Evolutionary conservation across 257 asterid species (phyloP).

Genomic region (Plantago major): DNA sequence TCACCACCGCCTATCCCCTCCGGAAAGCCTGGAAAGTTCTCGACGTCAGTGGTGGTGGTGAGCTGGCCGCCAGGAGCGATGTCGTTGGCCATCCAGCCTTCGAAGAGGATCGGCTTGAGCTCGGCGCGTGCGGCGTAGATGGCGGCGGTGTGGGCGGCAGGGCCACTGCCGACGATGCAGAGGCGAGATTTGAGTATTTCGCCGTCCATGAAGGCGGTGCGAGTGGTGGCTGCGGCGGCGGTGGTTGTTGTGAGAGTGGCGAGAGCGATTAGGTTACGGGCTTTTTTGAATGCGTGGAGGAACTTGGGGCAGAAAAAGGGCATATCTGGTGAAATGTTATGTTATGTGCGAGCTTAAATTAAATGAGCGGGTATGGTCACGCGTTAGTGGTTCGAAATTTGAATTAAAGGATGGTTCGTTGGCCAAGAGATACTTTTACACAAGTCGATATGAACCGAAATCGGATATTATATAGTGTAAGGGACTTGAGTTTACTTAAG

Average conservation of each 20-base stretch:
- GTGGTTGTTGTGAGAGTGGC: conserved; percentile 37
- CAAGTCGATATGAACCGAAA: too few species aligned
- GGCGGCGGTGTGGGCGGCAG: conserved; percentile 99
- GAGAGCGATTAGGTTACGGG: conserved; percentile 44
- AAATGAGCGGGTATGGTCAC: too few species aligned
- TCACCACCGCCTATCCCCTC: conserved; percentile 72
- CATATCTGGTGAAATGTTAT: conserved; percentile 20
- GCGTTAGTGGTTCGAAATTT: too few species aligned
- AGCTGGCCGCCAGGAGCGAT: conserved; percentile 97
- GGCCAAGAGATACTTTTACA: too few species aligned
- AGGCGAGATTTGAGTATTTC: conserved; percentile 61
- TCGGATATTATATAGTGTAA: too few species aligned
- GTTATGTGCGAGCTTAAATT: background rate
- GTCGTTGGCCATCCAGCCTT: conserved; percentile 98
- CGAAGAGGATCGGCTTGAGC: conserved; percentile 84
- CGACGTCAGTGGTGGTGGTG: conserved; percentile 92
- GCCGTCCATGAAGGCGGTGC: conserved; percentile 47
- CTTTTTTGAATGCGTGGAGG: conserved; percentile 28
- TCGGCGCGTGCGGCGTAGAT: conserved; percentile 92
- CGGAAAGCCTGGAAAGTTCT: conserved; percentile 93
- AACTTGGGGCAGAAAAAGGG: conserved; percentile 37
- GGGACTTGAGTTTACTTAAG: too few species aligned
- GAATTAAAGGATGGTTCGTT: too few species aligned
- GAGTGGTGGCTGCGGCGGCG: conserved; percentile 24
- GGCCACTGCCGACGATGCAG: conserved; percentile 93